Evolutionary conservation across 108 stramenopile species (phyloP).

Genomic region (Mayamaea pseudoterrestris): DNA sequence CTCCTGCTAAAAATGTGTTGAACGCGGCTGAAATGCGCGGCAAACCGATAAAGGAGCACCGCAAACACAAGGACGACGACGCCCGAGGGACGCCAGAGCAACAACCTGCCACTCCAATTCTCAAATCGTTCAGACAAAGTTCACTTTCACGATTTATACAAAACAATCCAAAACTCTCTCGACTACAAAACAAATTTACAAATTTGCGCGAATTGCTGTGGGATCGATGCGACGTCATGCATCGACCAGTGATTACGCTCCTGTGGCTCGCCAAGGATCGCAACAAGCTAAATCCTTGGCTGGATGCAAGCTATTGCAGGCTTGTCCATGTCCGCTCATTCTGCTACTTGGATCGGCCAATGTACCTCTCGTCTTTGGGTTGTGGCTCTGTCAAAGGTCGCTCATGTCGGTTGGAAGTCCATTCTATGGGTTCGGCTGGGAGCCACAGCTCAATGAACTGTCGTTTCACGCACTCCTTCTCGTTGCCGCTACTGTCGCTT

Average conservation of each 20-base stretch:
- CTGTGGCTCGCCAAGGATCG: constrained; percentile 39
- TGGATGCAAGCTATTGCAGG: constrained; percentile 40
- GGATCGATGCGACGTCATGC: constrained; percentile 31
- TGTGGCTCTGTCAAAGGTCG: constrained; percentile 49
- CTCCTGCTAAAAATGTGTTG: constrained; percentile 32
- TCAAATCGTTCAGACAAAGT: too few species aligned
- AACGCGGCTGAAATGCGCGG: constrained; percentile 23
- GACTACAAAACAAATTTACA: too few species aligned
- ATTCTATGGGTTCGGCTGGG: constrained; percentile 63
- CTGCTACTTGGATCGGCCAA: constrained; percentile 43
- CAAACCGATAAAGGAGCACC: constrained; percentile 9
- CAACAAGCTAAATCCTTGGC: constrained; percentile 34
- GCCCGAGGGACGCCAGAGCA: constrained; percentile 3
- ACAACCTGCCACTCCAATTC: background rate
- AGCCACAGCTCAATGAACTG: constrained; percentile 49
- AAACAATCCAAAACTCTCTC: background rate
- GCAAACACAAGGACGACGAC: constrained; percentile 14
- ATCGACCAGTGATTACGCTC: constrained; percentile 31
- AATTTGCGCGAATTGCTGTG: constrained; percentile 38
- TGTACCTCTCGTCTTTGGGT: constrained; percentile 31
- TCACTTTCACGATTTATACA: background rate
- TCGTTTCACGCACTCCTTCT: constrained; percentile 52
- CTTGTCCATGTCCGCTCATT: constrained; percentile 21
- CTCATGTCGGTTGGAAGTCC: constrained; percentile 49
- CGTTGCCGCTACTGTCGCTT: constrained; percentile 42